Conservation (phyloP, 2,329 filamentous ascomycete species). For the Aquanectria penicillioides region DNA sequence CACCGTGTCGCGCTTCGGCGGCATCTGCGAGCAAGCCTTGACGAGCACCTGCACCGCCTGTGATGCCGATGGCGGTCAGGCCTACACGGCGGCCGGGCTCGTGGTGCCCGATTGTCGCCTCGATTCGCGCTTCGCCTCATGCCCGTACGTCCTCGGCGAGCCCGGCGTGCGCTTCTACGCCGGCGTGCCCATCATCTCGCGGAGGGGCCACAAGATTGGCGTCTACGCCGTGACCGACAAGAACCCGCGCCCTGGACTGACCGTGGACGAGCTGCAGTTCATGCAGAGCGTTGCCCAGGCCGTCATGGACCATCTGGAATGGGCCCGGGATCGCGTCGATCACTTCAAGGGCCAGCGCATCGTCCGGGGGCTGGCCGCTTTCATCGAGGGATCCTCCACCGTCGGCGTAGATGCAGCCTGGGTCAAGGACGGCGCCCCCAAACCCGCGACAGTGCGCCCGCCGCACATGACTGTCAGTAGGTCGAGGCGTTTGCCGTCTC, state of each 20-base stretch:
- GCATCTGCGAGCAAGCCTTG: conserved; percentile 46
- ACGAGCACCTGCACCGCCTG: conserved; percentile 36
- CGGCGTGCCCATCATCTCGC: conserved; percentile 67
- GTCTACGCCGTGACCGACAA: conserved; percentile 69
- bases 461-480: conserved; percentile 31
- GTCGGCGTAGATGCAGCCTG: conserved; percentile 24
- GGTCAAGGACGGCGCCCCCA: conserved; percentile 20
- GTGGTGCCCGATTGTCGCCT: conserved; percentile 44
- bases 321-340: conserved; percentile 61
- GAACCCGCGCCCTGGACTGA: conserved; percentile 61
- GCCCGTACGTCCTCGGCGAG: conserved; percentile 46
- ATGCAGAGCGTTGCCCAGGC: conserved; percentile 66
- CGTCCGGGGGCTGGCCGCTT: conserved; percentile 63
- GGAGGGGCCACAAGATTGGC: conserved; percentile 65
- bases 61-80: conserved; percentile 35
- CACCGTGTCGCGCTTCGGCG: conserved; percentile 44
- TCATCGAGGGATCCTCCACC: conserved; percentile 60
- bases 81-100: conserved; percentile 43
- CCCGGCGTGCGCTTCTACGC: conserved; percentile 50
- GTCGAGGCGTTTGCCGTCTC: conserved; percentile 21
- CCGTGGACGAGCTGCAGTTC: conserved; percentile 59
- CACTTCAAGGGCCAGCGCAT: conserved; percentile 64
- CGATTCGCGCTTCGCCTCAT: conserved; percentile 46
- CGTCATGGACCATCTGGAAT: conserved; percentile 70
- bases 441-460: conserved; percentile 25